Conservation (phyloP, 2,329 filamentous ascomycete genomes). For the Talaromyces verruculosus region DNA sequence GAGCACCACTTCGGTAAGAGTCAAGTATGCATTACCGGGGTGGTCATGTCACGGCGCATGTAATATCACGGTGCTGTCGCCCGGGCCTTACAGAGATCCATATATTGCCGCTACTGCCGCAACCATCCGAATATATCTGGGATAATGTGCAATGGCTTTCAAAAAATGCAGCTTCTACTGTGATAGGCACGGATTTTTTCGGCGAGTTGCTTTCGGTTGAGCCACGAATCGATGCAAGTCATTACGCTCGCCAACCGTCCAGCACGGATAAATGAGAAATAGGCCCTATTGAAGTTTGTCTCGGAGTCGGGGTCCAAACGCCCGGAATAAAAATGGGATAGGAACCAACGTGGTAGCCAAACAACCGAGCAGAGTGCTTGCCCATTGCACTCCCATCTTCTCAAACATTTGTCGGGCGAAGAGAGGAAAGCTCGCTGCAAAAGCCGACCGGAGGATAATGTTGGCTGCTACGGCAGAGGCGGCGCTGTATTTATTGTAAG, state of each 20-base stretch:
- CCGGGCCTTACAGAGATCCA: too few species aligned
- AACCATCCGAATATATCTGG: too few species aligned
- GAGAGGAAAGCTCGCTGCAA: constrained; percentile 39
- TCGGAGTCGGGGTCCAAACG: background rate
- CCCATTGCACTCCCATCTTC: constrained; percentile 42
- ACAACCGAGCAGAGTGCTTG: constrained; percentile 40
- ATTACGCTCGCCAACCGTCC: background rate
- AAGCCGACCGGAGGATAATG: constrained; percentile 39
- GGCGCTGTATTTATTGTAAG: constrained; percentile 27
- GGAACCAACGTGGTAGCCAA: constrained; percentile 40
- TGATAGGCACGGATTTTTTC: too few species aligned
- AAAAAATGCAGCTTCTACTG: too few species aligned
- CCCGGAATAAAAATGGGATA: constrained; percentile 29
- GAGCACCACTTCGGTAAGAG: too few species aligned
- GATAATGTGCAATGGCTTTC: too few species aligned
- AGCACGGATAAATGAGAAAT: background rate
- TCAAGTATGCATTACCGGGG: too few species aligned
- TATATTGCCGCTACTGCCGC: too few species aligned
- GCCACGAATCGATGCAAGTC: background rate
- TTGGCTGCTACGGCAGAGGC: constrained; percentile 42
- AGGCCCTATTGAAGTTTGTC: background rate
- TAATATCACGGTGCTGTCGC: too few species aligned
- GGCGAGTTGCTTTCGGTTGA: too few species aligned
- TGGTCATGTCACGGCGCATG: too few species aligned
- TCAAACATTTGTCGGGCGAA: constrained; percentile 41